These are phyloP conservation scores for Heterobasidion parviporum DNA, from an alignment of 1,284 basidiomycete species.

Conservation along the genomic window DNA sequence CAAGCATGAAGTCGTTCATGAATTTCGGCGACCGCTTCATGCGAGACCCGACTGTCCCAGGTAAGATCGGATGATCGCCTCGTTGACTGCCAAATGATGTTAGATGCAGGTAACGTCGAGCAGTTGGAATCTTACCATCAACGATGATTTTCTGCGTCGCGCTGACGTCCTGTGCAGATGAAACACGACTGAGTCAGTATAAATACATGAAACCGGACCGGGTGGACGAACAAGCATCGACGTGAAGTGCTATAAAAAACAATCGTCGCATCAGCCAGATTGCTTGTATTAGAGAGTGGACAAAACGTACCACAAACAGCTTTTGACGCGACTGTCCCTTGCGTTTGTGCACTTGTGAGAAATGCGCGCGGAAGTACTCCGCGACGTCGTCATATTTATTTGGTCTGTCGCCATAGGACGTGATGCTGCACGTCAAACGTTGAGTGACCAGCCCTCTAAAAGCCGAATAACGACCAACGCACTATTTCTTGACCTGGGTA, in stretches of 20 bases:
- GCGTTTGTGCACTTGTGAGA: constrained; percentile 61
- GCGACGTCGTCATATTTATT: constrained; percentile 66
- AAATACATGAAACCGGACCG: neutral
- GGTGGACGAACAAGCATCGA: constrained; percentile 56
- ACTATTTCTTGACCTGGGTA: constrained; percentile 65
- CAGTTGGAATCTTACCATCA: constrained; percentile 39
- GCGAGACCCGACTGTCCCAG: constrained; percentile 33
- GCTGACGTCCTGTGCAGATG: constrained; percentile 52
- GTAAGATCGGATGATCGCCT: constrained; percentile 57
- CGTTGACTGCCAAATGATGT: constrained; percentile 34
- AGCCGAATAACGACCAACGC: constrained; percentile 18
- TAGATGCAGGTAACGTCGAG: too few species aligned
- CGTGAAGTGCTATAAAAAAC: constrained; percentile 55
- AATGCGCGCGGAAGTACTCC: constrained; percentile 74
- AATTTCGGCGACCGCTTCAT: neutral
- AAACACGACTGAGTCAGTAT: constrained; percentile 3
- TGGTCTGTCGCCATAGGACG: constrained; percentile 67
- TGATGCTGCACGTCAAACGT: constrained; percentile 46
- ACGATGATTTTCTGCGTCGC: constrained; percentile 70
- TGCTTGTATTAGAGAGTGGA: neutral
- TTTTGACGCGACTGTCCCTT: constrained; percentile 52
- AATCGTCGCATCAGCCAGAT: neutral
- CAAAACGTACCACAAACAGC: constrained; percentile 51
- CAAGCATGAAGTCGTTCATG: neutral
- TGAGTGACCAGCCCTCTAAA: neutral